Conservation (phyloP, 371 early-diverging fungal species). For the Mycotypha africana region DNA sequence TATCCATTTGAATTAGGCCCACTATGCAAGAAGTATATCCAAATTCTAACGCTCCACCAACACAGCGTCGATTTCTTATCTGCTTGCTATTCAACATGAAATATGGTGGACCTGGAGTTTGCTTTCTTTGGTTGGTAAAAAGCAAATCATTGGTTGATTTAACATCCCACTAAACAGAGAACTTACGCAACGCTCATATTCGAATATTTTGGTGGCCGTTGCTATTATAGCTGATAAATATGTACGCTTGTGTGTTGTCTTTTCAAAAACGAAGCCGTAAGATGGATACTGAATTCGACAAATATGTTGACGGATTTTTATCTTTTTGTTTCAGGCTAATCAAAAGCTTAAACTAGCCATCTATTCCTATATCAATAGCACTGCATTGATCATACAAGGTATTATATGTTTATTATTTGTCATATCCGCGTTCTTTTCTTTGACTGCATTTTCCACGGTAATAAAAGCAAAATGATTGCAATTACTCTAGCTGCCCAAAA, state of each 20-base stretch:
- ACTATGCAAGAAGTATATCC: neutral
- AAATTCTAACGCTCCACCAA: too few species aligned
- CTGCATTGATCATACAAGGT: slow-evolving; percentile 25
- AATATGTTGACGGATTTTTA: too few species aligned
- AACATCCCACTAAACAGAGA: too few species aligned
- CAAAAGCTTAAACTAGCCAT: slow-evolving; percentile 9
- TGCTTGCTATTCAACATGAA: neutral
- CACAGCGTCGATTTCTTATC: neutral
- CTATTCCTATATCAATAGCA: slow-evolving; percentile 26
- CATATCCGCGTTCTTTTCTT: slow-evolving; percentile 21
- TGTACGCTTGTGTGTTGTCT: slow-evolving; percentile 1
- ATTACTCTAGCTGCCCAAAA: too few species aligned
- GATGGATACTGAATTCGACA: too few species aligned
- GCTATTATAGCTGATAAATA: slow-evolving; percentile 2
- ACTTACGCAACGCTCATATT: too few species aligned
- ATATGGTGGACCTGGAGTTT: slow-evolving; percentile 4
- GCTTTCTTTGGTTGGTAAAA: slow-evolving; percentile 7
- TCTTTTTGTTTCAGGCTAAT: too few species aligned
- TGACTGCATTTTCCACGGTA: slow-evolving; percentile 28
- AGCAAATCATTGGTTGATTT: neutral
- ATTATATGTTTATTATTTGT: slow-evolving; percentile 25
- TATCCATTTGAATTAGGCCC: neutral
- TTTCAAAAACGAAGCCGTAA: slow-evolving; percentile 10
- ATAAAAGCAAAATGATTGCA: neutral
- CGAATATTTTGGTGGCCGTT: too few species aligned